Evolutionary conservation across 225 moss, liverwort and hornwort species (phyloP), one percentile per base, ranked within the genome.

Genomic region (Pleurozium schreberi): DNA sequence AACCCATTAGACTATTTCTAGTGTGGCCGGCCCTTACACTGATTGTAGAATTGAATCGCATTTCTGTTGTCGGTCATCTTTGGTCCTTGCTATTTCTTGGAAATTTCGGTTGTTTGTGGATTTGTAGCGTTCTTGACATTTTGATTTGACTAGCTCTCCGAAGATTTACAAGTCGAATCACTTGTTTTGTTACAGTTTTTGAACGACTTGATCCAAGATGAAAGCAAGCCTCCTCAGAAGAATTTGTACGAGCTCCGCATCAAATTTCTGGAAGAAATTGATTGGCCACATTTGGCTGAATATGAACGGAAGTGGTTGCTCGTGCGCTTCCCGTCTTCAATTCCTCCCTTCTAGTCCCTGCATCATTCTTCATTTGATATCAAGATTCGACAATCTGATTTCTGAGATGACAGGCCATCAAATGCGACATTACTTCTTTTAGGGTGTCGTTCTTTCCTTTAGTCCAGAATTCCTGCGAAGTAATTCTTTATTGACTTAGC

Each of bases 141-240:
- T 62, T 34, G 87, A 68, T n/a, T 59, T 60, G 75, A 75, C 52
- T 59, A 81, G 34, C 68, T 75, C 49, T 58, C 50, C 18, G n/a
- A 83, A 11, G n/a, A 25, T 57, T 91, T 25, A 49, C 9, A 28
- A 80, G 80, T 55, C 34, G 16, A 43, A 80, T 26, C 43, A 33
- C 60, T 86, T 79, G 62, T 88, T 83, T 61, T 88, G 75, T 75
- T 61, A 76, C 97, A 98, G 98, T 93, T 90, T 61, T 89, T 98
- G 87, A 97, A 95, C 87, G 97, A 98, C 86, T 89, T 98, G 87
- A 96, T 97, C 88, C 96, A 97, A 92, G 97, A 98, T 88, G 98
- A 98, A 28, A 95, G 96, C 91, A 97, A 97, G 88, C 95, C 96
- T 36, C 97, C 97, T 68, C 97, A 98, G 85, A 98, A 96, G 90